Percentiles rank a stretch among this genome's conserved stretches.
phyloP scores from a whole-genome alignment of 1,139 yeast species.

The Zygoascus hellenicus region DNA sequence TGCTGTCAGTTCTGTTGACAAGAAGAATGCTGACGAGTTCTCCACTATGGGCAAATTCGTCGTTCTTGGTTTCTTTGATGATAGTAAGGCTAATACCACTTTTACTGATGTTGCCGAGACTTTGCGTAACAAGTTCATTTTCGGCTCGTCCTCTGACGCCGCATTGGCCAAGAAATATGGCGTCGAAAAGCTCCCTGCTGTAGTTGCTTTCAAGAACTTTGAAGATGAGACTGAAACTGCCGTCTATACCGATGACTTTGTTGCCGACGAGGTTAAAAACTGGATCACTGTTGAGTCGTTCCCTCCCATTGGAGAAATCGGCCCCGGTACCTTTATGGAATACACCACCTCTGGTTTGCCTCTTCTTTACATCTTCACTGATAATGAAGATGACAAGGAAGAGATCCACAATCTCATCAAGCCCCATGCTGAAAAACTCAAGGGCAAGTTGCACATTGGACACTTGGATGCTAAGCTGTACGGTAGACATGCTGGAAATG shows the following conservation, averaged over 20 bases:
- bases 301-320: conserved; percentile 88
- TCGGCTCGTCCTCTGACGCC: conserved; percentile 51
- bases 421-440: conserved; percentile 63
- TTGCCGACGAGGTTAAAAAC: conserved; percentile 38
- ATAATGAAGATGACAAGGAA: conserved; percentile 58
- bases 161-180: conserved; percentile 45
- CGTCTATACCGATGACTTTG: conserved; percentile 32
- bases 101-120: conserved; percentile 49
- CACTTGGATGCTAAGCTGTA: conserved; percentile 75
- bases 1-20: conserved; percentile 53
- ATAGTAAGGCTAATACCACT: conserved; percentile 41
- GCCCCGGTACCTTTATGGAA: conserved; percentile 69
- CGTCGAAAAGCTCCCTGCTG: conserved; percentile 40
- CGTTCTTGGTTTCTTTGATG: conserved; percentile 42
- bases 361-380: conserved; percentile 82
- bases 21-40: conserved; percentile 47
- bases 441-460: conserved; percentile 83
- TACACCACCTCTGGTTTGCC: conserved; percentile 74
- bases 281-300: conserved; percentile 67
- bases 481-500: conserved; percentile 85
- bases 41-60: conserved; percentile 46
- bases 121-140: conserved; percentile 57
- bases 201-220: conserved; percentile 43
- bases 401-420: conserved; percentile 47
- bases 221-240: conserved; percentile 40